A percentile compares a stretch with the other conserved stretches of the same genome.
These are phyloP conservation scores for Populus hybrid DNA, from an alignment of 441 rosid species.

Conservation along the genomic window DNA sequence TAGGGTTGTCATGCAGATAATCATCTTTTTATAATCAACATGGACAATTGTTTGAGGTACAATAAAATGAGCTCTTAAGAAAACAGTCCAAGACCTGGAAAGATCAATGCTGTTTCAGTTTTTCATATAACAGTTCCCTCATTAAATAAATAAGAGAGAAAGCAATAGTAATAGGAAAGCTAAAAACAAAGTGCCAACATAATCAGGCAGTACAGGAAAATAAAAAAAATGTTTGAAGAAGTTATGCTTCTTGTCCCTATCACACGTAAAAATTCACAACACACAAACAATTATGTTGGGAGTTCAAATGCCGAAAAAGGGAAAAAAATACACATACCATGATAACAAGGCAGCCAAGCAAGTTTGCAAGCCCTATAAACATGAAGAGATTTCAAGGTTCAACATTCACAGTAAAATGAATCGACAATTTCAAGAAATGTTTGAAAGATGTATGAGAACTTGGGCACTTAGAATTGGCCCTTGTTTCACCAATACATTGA, in stretches of 20 bases:
- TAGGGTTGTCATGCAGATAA: not conserved
- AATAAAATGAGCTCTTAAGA: not conserved
- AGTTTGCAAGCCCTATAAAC: conserved; percentile 89
- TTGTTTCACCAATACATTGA: not conserved
- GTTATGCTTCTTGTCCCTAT: not conserved
- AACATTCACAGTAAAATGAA: conserved; percentile 21
- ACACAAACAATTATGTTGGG: not conserved
- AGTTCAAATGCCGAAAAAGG: not conserved
- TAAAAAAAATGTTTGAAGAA: not conserved
- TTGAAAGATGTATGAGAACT: not conserved
- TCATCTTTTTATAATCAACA: not conserved
- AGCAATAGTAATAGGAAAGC: not conserved
- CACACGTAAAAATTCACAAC: not conserved
- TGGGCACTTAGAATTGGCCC: not conserved
- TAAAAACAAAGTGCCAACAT: not conserved
- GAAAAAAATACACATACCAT: too few species aligned
- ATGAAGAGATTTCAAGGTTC: conserved; percentile 26
- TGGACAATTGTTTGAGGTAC: not conserved
- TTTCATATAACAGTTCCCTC: too few species aligned
- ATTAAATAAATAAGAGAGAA: not conserved
- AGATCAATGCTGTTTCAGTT: not conserved
- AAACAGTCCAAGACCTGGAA: not conserved
- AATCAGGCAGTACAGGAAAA: not conserved
- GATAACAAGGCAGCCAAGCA: conserved; percentile 84
- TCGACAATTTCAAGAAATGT: not conserved